phyloP scores from a whole-genome alignment of 2,329 filamentous ascomycete species.

The Didymella sp. region DNA sequence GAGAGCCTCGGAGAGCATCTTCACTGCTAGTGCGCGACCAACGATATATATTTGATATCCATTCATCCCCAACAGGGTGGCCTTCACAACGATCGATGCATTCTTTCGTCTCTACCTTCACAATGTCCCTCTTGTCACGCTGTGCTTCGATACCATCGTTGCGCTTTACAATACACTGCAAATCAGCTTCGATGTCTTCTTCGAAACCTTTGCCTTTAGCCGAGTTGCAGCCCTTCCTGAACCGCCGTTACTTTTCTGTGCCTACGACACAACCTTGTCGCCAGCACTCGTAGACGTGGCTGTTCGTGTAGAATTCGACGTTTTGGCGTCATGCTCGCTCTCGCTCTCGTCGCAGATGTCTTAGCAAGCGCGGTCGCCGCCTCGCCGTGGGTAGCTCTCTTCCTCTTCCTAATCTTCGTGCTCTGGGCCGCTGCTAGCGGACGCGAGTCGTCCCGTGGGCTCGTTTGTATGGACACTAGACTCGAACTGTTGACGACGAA shows the following conservation, averaged over 20 bases:
- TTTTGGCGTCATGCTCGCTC: background rate
- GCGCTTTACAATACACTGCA: background rate
- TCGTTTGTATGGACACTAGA: background rate
- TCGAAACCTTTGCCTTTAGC: background rate
- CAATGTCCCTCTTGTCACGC: too few relatives aligned
- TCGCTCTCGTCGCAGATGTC: background rate
- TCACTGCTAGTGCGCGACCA: too few relatives aligned
- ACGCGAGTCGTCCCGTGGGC: background rate
- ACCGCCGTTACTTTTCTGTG: background rate
- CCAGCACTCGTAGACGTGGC: background rate
- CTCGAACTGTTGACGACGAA: background rate
- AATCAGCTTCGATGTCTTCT: background rate
- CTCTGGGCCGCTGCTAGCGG: too few relatives aligned
- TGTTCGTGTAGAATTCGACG: background rate
- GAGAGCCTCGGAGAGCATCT: too few relatives aligned
- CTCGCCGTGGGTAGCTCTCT: background rate
- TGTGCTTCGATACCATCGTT: background rate
- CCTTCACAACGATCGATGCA: too few relatives aligned
- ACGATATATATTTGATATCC: too few relatives aligned
- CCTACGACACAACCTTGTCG: too few relatives aligned
- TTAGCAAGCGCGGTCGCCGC: too few relatives aligned
- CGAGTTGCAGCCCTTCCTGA: too few relatives aligned
- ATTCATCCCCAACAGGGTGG: too few relatives aligned
- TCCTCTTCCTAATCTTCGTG: background rate
- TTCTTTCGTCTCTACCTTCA: too few relatives aligned